Evolutionary conservation across 495 filamentous ascomycete species (phyloP), one percentile per base, ranked within the genome.

Genomic region (Cetradonia linearis): DNA sequence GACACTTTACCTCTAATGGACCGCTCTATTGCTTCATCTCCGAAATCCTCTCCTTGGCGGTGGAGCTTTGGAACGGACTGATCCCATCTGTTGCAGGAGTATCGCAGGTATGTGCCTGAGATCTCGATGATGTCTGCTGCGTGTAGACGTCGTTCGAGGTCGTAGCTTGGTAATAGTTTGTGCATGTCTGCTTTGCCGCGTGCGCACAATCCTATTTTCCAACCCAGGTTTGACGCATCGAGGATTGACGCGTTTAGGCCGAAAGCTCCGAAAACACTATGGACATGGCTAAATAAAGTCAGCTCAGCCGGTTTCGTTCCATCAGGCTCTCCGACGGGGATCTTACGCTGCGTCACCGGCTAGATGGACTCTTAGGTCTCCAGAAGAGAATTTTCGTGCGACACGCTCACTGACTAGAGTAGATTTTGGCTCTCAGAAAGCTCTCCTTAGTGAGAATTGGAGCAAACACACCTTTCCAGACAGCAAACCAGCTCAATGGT

Each of bases 201-300:
- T 16, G 65, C 50, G 16, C 60, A 65, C 31, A 71, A 61, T 1
- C 72, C 73, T 10, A 74, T 46, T 58, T 75, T 74, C 73, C 72
- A 74, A 16, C 61, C 71, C 0, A 75, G 58, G 33, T 75, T 75
- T 13, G 67, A 58, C 13, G 73, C 64, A 48, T 75, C 73, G 1
- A 70, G 42, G 38, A 75, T 74, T 25, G 72, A 74, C 0, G 70
- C 68, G 49, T 74, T 74, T 23, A 74, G 67, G 46, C 72, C 72
- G 49, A 74, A 74, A 10, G 72, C 72, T 2, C 72, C 72, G 62
- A 73, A 65, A 14, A 75, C 70, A 13, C 60, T 66, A 63, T 75
- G 72, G 11, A 75, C 64, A 56, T 73, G 69, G n/a, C 70, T 72
- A 36, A 5, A 23, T 28, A 10, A 52, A 10, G n/a, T 52, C 23